Conservation (phyloP, 805 yeast species). For the Isabelozyma gotoi region DNA sequence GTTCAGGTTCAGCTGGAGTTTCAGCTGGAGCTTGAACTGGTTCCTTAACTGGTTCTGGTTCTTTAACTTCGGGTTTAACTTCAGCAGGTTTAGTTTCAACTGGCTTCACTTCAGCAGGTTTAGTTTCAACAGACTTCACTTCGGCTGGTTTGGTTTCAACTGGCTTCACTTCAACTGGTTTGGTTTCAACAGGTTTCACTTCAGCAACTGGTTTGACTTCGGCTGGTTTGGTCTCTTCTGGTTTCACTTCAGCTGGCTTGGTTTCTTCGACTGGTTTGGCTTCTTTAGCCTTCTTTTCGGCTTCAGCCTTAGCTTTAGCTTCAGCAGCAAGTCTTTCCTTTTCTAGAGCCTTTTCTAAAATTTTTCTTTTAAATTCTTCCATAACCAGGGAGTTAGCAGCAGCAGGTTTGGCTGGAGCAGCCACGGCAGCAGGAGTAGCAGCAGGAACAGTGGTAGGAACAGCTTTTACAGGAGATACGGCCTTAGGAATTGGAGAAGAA, state of each 20-base stretch:
- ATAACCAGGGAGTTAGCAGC: conserved; percentile 19
- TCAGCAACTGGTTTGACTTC: conserved; percentile 3
- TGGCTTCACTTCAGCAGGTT: conserved; percentile 6
- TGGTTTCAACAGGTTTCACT: conserved; percentile 8
- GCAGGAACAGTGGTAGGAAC: conserved; percentile 6
- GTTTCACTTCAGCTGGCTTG: conserved; percentile 6
- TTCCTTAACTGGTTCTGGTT: conserved; percentile 5
- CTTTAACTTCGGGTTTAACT: conserved; percentile 5
- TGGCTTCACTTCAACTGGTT: conserved; percentile 6
- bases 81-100: conserved; percentile 9
- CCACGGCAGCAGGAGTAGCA: conserved; percentile 1
- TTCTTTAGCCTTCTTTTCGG: conserved; percentile 8
- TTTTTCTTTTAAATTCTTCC: conserved; percentile 37
- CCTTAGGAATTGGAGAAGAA: conserved; percentile 6
- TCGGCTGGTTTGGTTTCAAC: conserved; percentile 4
- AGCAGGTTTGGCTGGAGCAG: conserved; percentile 11
- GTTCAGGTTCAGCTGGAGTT: conserved; percentile 3
- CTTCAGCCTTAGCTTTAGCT: conserved; percentile 9
- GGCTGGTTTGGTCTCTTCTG: background rate
- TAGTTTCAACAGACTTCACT: conserved; percentile 5
- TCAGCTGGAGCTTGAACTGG: conserved; percentile 5
- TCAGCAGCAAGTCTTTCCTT: conserved; percentile 1
- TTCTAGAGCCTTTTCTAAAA: conserved; percentile 24
- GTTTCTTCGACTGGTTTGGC: conserved; percentile 7
- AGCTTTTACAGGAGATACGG: background rate